phyloP scores from a whole-genome alignment of 2,329 filamentous ascomycete genomes.

The Beauveria medogensis region DNA sequence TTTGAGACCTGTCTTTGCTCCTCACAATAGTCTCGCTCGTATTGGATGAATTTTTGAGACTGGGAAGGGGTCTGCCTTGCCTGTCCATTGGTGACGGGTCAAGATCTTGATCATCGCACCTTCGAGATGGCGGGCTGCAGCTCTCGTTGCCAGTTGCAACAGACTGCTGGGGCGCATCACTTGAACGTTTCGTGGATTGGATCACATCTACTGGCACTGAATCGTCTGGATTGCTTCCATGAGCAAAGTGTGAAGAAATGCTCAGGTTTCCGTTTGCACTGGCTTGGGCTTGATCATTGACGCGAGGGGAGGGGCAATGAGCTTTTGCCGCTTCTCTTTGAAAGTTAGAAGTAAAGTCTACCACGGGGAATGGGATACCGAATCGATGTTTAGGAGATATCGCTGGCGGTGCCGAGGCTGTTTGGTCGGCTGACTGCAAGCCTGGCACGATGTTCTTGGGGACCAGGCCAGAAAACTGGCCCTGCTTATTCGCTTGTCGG shows the following conservation, averaged over 20 bases:
- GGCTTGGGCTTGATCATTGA: neutral
- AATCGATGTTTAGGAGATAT: neutral
- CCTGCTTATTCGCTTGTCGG: conserved; percentile 13
- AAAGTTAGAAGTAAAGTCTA: neutral
- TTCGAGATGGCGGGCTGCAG: neutral
- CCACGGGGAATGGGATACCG: neutral
- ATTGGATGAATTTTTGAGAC: neutral
- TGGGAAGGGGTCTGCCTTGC: neutral
- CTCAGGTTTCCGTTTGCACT: neutral
- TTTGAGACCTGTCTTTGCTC: no score
- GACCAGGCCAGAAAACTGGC: conserved; percentile 13
- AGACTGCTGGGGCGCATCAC: neutral
- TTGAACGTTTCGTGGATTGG: neutral
- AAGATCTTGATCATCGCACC: neutral
- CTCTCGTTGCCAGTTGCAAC: neutral
- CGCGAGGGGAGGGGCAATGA: neutral
- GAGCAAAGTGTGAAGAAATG: neutral
- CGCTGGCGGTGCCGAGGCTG: neutral
- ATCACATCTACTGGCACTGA: neutral
- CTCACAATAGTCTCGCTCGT: neutral
- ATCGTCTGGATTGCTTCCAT: neutral
- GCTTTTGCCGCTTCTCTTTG: neutral
- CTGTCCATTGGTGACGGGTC: neutral
- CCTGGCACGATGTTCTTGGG: neutral
- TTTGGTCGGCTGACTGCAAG: neutral